Base-by-base conservation (phyloP, 129 eudicot genomes). In the Centella asiatica region DNA sequence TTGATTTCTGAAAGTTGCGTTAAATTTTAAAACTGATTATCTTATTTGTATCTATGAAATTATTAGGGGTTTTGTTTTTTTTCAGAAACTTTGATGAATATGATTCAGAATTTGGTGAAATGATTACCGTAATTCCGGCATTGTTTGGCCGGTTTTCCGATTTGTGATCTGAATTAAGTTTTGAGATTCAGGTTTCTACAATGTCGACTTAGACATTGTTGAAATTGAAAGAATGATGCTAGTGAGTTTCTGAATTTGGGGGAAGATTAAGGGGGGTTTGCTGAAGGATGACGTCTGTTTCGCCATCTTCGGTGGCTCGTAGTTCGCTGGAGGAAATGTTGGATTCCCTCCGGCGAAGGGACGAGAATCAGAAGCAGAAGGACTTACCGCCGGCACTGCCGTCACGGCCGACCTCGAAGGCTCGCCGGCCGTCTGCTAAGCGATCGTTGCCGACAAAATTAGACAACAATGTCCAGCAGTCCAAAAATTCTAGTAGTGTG, bases 301-400 rank as follows among this genome's bases (percentile, higher is more conserved):
- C 94, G 25, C 90, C 96, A 10, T 65, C 57, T 65, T 47, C 69
- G 65, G 27, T 77, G 45, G 80, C 74, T 72, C 80, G 94, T 57
- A 92, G 98, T 64, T 92, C 98, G 34, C 69, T 92, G 74, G 98
- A 92, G 82, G 98, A 84, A 72, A 84, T 92, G 98, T 70, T 92
- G 40, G 90, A 87, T 15, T 69, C 78, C 45, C 83, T 92, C 69
- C 83, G 71, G 69, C 78, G 67, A 53, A 76, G 76, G 45, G 89
- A 85, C 6, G 95, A 72, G 46, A 46, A 45, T 5, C 80, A 81
- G 76, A 75, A 81, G 68, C 82, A 87, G 1, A 73, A 76, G 65
- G 95, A 92, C 77, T 14, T 75, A 62, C 98, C 95, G 22, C 98
- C 98, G 37, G 95, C 80, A 20, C 62, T 92, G 28, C 98, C 98